Evolutionary conservation across 805 yeast genomes (phyloP).

Genomic region (Ogataea glucozyma): DNA sequence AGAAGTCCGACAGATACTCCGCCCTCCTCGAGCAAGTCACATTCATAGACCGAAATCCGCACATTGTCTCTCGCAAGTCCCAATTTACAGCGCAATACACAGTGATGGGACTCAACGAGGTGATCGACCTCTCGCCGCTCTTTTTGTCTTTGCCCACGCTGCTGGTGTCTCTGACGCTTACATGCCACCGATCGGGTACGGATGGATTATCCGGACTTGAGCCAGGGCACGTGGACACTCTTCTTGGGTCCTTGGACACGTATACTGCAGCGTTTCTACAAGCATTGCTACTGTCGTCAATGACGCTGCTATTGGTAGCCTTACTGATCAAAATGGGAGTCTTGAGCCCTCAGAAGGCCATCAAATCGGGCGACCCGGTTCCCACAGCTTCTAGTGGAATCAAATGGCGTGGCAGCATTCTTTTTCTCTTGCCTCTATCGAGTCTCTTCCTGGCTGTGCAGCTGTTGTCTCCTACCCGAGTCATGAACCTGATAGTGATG

Average conservation of each 20-base stretch:
- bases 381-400: not conserved
- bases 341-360: not conserved
- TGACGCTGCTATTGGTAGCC: constrained; percentile 16
- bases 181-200: constrained; percentile 17
- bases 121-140: constrained; percentile 35
- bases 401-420: not conserved
- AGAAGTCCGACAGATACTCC: too few relatives aligned
- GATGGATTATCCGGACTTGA: too few relatives aligned
- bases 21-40: too few relatives aligned
- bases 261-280: constrained; percentile 17
- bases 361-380: not conserved
- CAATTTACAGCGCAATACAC: not conserved
- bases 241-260: constrained; percentile 11
- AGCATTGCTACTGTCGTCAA: constrained; percentile 29
- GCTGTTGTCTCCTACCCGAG: constrained; percentile 31
- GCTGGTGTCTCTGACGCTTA: constrained; percentile 32
- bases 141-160: constrained; percentile 37
- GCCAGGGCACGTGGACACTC: too few relatives aligned
- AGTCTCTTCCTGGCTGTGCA: constrained; percentile 24
- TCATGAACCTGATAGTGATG: constrained; percentile 28
- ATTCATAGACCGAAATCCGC: too few relatives aligned
- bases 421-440: constrained; percentile 19
- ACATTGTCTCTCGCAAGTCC: too few relatives aligned
- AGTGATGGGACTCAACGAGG: constrained; percentile 8
- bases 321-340: constrained; percentile 10